Conservation (phyloP, 768 basidiomycete species). For the Suillus decipiens region DNA sequence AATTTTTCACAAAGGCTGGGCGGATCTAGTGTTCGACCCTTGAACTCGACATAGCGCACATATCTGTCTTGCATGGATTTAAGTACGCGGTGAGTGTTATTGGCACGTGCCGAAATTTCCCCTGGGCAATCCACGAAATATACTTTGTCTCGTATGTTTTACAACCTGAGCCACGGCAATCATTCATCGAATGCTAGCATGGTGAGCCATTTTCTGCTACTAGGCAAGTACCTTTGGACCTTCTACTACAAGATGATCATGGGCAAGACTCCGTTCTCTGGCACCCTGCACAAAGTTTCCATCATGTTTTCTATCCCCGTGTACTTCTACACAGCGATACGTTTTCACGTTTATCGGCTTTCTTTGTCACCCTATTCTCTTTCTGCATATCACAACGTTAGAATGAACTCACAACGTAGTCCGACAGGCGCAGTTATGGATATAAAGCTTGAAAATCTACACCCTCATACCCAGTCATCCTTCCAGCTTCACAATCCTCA, state of each 20-base stretch:
- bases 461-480: slow-evolving; percentile 11
- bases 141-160: not conserved
- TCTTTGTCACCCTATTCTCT: not conserved
- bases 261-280: not conserved
- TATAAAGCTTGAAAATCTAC: slow-evolving; percentile 2
- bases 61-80: not conserved
- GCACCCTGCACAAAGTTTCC: too few relatives aligned
- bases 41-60: not conserved
- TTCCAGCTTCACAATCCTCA: slow-evolving; percentile 21
- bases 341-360: not conserved
- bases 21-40: not conserved
- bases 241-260: not conserved
- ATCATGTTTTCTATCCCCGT: not conserved
- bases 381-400: not conserved
- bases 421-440: not conserved
- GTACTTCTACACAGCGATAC: not conserved
- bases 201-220: not conserved
- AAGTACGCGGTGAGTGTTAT: not conserved
- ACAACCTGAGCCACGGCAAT: not conserved
- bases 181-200: not conserved
- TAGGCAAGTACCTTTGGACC: not conserved
- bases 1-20: not conserved
- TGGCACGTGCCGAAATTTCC: not conserved
- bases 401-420: not conserved
- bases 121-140: not conserved